Evolutionary conservation across 139 green algal species (phyloP).

Genomic region (Picochlorum costavermella): DNA sequence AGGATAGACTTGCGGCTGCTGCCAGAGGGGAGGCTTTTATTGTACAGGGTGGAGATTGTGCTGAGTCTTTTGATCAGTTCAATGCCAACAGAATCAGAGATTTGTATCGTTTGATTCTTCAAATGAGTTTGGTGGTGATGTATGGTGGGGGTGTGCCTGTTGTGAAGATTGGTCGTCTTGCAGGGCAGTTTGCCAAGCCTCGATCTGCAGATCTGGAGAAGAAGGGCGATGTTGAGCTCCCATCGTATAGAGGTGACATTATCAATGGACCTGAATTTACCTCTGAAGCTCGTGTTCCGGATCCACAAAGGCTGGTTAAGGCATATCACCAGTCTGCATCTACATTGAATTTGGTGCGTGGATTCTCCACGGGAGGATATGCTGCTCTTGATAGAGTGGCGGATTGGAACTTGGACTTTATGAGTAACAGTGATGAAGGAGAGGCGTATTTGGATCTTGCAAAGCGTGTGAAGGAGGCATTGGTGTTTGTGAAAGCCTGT

Average conservation of each 20-base stretch:
- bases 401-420: conserved; percentile 98
- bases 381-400: conserved; percentile 80
- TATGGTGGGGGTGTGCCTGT: conserved; percentile 92
- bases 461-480: conserved; percentile 79
- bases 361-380: conserved; percentile 93
- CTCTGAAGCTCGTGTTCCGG: conserved; percentile 69
- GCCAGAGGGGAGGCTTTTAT: conserved; percentile 77
- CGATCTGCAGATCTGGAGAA: conserved; percentile 68
- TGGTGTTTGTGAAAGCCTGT: conserved; percentile 91
- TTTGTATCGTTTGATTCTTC: conserved; percentile 80
- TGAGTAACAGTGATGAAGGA: conserved; percentile 77
- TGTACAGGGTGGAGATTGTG: conserved; percentile 89
- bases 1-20: conserved; percentile 74
- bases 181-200: conserved; percentile 98
- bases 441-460: conserved; percentile 85
- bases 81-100: conserved; percentile 89
- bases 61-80: conserved; percentile 94
- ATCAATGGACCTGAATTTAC: conserved; percentile 96
- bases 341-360: conserved; percentile 96
- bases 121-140: conserved; percentile 95
- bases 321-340: conserved; percentile 96
- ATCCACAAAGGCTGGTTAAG: conserved; percentile 64
- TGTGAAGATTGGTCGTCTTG: conserved; percentile 97
- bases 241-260: conserved; percentile 96
- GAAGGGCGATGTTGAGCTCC: conserved; percentile 55